Conservation (phyloP, 306 rosid genomes). For the Cicer cuneatum region DNA sequence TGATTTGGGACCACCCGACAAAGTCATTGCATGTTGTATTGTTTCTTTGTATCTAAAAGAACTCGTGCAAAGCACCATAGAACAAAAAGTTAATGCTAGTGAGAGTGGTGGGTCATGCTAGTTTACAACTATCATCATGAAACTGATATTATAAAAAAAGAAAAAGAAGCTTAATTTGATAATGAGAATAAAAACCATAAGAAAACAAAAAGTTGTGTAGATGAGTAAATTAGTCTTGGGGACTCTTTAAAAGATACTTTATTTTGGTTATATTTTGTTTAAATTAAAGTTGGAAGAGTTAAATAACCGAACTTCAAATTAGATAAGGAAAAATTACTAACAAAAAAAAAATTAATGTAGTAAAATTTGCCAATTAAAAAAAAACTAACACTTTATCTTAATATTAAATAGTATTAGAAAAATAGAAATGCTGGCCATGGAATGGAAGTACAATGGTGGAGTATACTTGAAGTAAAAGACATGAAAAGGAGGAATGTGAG, state of each 20-base stretch:
- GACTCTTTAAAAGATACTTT: not conserved
- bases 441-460: slow-evolving; percentile 44
- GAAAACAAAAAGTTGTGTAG: not conserved
- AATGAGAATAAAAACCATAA: not conserved
- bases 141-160: slow-evolving; percentile 1
- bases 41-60: slow-evolving; percentile 22
- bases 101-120: slow-evolving; percentile 52
- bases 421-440: slow-evolving; percentile 13
- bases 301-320: too few species aligned
- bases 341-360: too few species aligned
- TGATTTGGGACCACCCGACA: slow-evolving; percentile 40
- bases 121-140: slow-evolving; percentile 38
- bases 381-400: too few species aligned
- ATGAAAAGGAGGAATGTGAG: not conserved
- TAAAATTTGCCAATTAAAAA: too few species aligned
- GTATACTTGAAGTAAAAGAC: slow-evolving; percentile 1
- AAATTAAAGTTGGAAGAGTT: too few species aligned
- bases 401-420: slow-evolving; percentile 7
- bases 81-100: slow-evolving; percentile 14
- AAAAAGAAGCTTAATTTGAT: not conserved
- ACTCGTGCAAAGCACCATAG: slow-evolving; percentile 37
- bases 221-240: slow-evolving; percentile 30
- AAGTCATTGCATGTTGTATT: slow-evolving; percentile 41
- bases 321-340: too few species aligned
- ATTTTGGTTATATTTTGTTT: too few species aligned